phyloP scores from a whole-genome alignment of 2,329 filamentous ascomycete genomes.

The Fusarium citri region DNA sequence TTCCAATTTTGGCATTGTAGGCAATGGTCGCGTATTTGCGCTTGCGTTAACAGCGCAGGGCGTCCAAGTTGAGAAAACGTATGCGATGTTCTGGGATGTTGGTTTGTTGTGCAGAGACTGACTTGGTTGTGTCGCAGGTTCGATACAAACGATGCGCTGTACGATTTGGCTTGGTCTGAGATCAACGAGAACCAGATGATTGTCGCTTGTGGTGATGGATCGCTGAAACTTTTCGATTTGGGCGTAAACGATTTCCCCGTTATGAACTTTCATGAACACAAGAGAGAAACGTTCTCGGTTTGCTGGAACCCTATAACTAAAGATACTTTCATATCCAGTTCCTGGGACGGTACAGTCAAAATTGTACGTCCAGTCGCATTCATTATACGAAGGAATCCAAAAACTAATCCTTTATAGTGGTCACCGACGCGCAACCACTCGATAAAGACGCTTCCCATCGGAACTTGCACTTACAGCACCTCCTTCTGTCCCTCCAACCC shows the following conservation, averaged over 20 bases:
- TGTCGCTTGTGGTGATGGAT: conserved; percentile 90
- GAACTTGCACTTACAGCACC: conserved; percentile 94
- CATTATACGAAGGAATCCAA: neutral
- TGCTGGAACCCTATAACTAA: conserved; percentile 94
- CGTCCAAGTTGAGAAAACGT: conserved; percentile 87
- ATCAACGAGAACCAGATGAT: conserved; percentile 95
- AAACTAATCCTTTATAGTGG: conserved; percentile 67
- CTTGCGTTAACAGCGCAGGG: conserved; percentile 85
- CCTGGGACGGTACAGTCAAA: conserved; percentile 97
- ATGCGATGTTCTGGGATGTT: conserved; percentile 39
- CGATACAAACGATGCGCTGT: conserved; percentile 96
- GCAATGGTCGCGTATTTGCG: conserved; percentile 90
- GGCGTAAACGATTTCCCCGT: conserved; percentile 85
- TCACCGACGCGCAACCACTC: conserved; percentile 80
- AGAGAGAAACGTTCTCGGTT: conserved; percentile 90
- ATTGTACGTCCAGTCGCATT: conserved; percentile 61
- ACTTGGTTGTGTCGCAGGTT: conserved; percentile 66
- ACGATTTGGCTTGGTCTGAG: conserved; percentile 95
- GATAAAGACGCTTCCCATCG: conserved; percentile 87
- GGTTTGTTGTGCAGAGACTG: neutral
- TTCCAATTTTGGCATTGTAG: conserved; percentile 97
- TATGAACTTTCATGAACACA: conserved; percentile 93
- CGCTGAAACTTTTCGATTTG: conserved; percentile 93
- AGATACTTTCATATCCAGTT: conserved; percentile 88
- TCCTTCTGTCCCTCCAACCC: conserved; percentile 90